Conservation (phyloP, 495 filamentous ascomycete genomes). For the Pseudevernia furfuracea region DNA sequence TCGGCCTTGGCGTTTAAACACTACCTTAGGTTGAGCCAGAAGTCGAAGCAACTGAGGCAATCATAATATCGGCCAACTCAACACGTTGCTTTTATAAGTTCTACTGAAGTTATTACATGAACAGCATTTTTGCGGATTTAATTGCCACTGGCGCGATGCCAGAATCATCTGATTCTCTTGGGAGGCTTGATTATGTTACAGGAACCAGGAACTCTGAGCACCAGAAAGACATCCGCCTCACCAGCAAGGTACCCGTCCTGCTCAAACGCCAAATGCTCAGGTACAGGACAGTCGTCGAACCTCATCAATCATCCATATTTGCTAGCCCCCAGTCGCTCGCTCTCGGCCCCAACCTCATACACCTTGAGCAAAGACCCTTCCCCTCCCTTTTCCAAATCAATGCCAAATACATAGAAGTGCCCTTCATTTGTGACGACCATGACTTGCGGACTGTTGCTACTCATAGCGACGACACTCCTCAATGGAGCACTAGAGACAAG, state of each 20-base stretch:
- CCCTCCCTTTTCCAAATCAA: conserved; percentile 92
- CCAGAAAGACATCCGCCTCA: background rate
- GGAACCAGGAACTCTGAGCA: background rate
- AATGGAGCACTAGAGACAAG: conserved; percentile 40
- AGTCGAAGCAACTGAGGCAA: background rate
- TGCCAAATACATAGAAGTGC: conserved; percentile 86
- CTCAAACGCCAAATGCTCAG: conserved; percentile 2
- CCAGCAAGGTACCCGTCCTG: background rate
- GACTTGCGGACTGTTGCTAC: conserved; percentile 81
- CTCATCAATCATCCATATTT: conserved; percentile 16
- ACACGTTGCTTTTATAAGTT: background rate
- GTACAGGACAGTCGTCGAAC: background rate
- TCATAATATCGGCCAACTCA: background rate
- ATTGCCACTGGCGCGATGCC: background rate
- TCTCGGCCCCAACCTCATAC: conserved; percentile 40
- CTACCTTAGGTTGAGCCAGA: no score
- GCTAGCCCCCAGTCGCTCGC: conserved; percentile 24
- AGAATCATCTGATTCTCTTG: background rate
- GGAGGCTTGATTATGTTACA: background rate
- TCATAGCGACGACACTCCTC: conserved; percentile 90
- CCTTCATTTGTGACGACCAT: conserved; percentile 98
- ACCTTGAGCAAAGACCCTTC: conserved; percentile 86
- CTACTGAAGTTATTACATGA: background rate
- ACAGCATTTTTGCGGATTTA: background rate
- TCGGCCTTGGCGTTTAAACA: background rate